Evolutionary conservation across 805 yeast genomes (phyloP).

Genomic region (Ascoidea rubescens): DNA sequence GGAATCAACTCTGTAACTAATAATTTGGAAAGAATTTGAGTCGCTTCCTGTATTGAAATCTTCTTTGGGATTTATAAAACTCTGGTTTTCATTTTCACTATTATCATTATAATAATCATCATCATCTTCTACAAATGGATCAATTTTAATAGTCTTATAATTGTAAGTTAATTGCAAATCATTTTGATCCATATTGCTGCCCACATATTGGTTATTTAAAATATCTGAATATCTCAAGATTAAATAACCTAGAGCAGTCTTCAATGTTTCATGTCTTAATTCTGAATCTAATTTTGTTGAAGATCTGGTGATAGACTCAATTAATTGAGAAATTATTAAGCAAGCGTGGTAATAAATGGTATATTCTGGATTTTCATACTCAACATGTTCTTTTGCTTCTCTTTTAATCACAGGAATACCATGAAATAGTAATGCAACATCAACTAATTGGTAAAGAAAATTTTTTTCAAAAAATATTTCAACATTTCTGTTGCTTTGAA

Average conservation of each 20-base stretch:
- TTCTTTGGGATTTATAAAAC: too few species aligned
- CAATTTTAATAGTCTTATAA: background rate
- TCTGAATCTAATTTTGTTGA: slow-evolving; percentile 16
- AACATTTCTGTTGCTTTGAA: slow-evolving; percentile 53
- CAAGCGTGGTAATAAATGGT: slow-evolving; percentile 23
- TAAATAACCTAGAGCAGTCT: background rate
- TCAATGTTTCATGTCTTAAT: background rate
- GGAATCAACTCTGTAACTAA: slow-evolving; percentile 27
- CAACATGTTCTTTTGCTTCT: slow-evolving; percentile 72
- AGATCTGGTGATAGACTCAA: slow-evolving; percentile 37
- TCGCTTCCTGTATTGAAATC: background rate
- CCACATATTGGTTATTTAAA: background rate
- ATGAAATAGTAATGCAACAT: slow-evolving; percentile 55
- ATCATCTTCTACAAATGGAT: background rate
- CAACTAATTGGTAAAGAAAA: slow-evolving; percentile 47
- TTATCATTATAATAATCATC: background rate
- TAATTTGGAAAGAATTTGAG: slow-evolving; percentile 26
- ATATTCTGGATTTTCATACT: slow-evolving; percentile 81
- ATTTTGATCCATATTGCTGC: background rate
- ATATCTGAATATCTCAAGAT: background rate
- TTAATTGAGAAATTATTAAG: slow-evolving; percentile 52
- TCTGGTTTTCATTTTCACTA: background rate
- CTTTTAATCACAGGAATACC: slow-evolving; percentile 65
- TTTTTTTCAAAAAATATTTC: slow-evolving; percentile 27
- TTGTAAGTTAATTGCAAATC: background rate